These are phyloP conservation scores for Diaporthe eres DNA, from an alignment of 2,329 filamentous ascomycete species.

Conservation along the genomic window DNA sequence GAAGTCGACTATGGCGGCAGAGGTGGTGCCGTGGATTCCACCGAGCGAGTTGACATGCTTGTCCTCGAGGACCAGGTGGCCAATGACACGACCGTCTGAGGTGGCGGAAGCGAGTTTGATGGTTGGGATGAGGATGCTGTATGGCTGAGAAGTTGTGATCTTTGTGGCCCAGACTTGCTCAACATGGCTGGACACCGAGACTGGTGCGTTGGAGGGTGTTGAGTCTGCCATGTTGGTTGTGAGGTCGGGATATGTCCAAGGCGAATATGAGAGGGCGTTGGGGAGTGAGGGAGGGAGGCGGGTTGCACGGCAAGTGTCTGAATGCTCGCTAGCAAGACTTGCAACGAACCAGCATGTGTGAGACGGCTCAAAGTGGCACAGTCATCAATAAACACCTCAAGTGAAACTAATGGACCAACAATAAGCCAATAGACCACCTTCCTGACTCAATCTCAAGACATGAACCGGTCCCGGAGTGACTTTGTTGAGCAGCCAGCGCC, in stretches of 20 bases:
- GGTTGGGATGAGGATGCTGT: slow-evolving; percentile 64
- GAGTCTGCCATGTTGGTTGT: slow-evolving; percentile 32
- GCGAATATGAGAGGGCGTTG: background rate
- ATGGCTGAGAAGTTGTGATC: slow-evolving; percentile 65
- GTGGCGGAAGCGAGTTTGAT: slow-evolving; percentile 60
- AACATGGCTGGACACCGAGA: slow-evolving; percentile 46
- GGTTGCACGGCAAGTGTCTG: background rate
- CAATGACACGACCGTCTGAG: slow-evolving; percentile 60
- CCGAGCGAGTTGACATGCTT: slow-evolving; percentile 78
- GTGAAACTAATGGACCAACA: background rate
- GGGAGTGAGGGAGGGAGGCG: too few relatives aligned
- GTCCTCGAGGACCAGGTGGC: slow-evolving; percentile 61
- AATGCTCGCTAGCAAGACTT: background rate
- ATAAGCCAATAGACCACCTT: background rate
- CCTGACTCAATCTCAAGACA: slow-evolving; percentile 16
- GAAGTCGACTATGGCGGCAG: slow-evolving; percentile 80
- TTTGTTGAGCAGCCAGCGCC: background rate
- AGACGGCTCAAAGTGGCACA: background rate
- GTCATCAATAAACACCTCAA: background rate
- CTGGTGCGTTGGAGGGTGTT: slow-evolving; percentile 28
- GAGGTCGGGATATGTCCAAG: background rate
- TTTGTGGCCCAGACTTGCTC: slow-evolving; percentile 54
- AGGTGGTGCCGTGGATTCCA: slow-evolving; percentile 79
- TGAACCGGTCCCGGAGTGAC: background rate
- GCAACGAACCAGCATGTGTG: background rate